A percentile compares a stretch with the other conserved stretches of the same genome.
These are phyloP conservation scores for Suillus subalutaceus DNA, from an alignment of 768 basidiomycete genomes.

Conservation along the genomic window DNA sequence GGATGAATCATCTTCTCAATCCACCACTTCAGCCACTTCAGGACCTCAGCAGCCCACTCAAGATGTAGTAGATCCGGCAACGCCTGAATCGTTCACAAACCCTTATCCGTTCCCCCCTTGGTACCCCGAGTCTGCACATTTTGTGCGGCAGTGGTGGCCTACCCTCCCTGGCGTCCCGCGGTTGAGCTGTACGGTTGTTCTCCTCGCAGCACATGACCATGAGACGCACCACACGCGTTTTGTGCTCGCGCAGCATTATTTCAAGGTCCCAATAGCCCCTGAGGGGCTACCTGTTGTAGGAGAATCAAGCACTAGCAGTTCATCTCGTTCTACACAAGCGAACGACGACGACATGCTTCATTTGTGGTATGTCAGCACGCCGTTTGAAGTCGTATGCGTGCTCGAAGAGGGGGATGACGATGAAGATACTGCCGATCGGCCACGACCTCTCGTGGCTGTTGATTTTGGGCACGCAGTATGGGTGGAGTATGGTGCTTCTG, in stretches of 20 bases:
- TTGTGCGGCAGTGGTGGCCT: conserved; percentile 84
- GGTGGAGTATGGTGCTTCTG: conserved; percentile 57
- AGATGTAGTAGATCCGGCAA: neutral
- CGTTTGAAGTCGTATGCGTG: conserved; percentile 74
- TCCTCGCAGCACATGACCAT: conserved; percentile 66
- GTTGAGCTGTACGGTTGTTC: conserved; percentile 72
- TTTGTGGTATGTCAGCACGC: conserved; percentile 70
- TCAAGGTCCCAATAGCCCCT: conserved; percentile 60
- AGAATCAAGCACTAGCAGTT: conserved; percentile 11
- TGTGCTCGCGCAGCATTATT: conserved; percentile 77
- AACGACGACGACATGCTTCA: conserved; percentile 61
- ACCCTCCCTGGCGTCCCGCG: conserved; percentile 62
- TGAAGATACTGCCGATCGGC: conserved; percentile 45
- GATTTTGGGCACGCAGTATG: conserved; percentile 90
- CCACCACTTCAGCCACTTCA: conserved; percentile 11
- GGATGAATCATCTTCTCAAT: conserved; percentile 1
- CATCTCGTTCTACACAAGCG: conserved; percentile 17
- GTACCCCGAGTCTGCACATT: conserved; percentile 76
- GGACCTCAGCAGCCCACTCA: conserved; percentile 15
- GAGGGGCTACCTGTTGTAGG: conserved; percentile 23
- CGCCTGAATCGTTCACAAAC: conserved; percentile 40
- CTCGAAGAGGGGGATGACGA: conserved; percentile 43
- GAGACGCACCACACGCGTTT: conserved; percentile 60
- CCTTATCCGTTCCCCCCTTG: conserved; percentile 70
- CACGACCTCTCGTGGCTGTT: conserved; percentile 75